Conservation (phyloP, 305 asterid genomes). For the Fraxinus paxiana region DNA sequence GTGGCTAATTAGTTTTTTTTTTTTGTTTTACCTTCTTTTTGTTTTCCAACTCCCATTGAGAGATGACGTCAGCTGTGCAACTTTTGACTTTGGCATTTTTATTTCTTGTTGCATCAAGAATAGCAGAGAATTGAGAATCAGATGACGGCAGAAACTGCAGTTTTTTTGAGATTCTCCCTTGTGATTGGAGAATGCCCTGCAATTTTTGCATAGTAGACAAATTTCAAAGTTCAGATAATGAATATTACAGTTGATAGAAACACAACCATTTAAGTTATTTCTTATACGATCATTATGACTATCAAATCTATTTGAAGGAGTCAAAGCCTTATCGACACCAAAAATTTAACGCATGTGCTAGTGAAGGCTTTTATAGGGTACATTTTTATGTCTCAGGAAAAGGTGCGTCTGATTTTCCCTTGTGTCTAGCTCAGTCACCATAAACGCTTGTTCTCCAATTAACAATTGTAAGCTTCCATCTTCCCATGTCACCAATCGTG, state of each 20-base stretch:
- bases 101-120: conserved; percentile 90
- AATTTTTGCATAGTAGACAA: background rate
- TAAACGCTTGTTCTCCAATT: conserved; percentile 51
- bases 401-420: conserved; percentile 52
- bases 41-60: conserved; percentile 95
- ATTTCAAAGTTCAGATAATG: conserved; percentile 8
- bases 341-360: background rate
- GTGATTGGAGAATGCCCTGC: conserved; percentile 96
- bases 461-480: conserved; percentile 50
- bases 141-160: conserved; percentile 99
- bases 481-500: conserved; percentile 55
- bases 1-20: background rate
- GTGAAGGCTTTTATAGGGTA: conserved; percentile 6
- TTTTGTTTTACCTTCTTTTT: conserved; percentile 59
- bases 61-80: conserved; percentile 88
- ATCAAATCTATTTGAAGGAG: background rate
- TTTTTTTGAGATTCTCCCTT: conserved; percentile 76
- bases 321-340: background rate
- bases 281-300: background rate
- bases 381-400: conserved; percentile 53
- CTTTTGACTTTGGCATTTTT: conserved; percentile 85
- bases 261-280: background rate
- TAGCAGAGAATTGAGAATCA: conserved; percentile 91
- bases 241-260: background rate
- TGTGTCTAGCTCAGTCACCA: conserved; percentile 47